These are phyloP conservation scores for Blastobotrys niveus DNA, from an alignment of 1,139 yeast species.

Conservation along the genomic window DNA sequence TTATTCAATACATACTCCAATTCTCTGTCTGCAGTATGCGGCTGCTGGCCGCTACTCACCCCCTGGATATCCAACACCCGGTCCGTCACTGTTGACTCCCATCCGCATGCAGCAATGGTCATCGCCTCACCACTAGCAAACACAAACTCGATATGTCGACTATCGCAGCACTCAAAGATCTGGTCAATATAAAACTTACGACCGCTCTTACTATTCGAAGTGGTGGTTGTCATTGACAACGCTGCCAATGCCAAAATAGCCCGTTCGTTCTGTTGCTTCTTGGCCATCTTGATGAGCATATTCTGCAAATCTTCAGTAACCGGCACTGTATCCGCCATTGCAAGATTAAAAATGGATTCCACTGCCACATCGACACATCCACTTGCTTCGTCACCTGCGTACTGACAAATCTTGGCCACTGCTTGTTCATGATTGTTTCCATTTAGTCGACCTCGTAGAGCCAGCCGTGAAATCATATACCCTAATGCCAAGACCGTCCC, in stretches of 20 bases:
- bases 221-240: constrained; percentile 42
- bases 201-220: constrained; percentile 14
- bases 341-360: constrained; percentile 12
- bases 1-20: constrained; percentile 39
- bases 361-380: constrained; percentile 11
- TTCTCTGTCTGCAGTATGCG: constrained; percentile 11
- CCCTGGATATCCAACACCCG: constrained; percentile 46
- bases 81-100: constrained; percentile 57
- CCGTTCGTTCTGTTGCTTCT: constrained; percentile 43
- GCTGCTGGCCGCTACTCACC: no score
- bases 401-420: background rate
- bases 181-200: constrained; percentile 40
- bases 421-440: background rate
- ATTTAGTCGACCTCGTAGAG: constrained; percentile 16
- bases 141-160: constrained; percentile 67
- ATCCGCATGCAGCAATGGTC: constrained; percentile 65
- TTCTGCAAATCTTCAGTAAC: background rate
- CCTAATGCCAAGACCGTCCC: constrained; percentile 14
- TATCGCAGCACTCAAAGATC: constrained; percentile 54
- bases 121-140: constrained; percentile 85
- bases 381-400: background rate
- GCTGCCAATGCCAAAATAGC: constrained; percentile 54
- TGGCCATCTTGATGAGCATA: background rate
- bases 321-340: constrained; percentile 5
- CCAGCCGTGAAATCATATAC: constrained; percentile 15